Base-by-base conservation (phyloP, 2,329 filamentous ascomycete species). In the Beauveria caledonica region DNA sequence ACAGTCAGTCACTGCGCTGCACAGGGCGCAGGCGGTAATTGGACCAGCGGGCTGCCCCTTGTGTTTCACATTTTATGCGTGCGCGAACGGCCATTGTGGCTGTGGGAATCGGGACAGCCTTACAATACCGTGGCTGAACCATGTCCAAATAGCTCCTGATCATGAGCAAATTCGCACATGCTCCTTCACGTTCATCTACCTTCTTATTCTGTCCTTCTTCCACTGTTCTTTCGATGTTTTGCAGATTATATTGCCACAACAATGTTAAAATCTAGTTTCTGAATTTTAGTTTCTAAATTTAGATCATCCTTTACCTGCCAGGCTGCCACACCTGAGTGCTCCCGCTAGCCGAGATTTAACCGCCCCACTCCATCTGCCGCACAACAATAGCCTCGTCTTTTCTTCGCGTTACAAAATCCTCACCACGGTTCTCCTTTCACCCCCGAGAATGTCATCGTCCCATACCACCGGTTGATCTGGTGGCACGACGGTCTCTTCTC, bases 381-480 rank as follows among this genome's bases (percentile, higher is more conserved):
- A 62, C 49, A 51, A 33, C 36, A 52, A 46, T 52, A 7, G 49
- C 19, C 36, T 44, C 48, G 19, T 9, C 45, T 29, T 52, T 52
- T 27, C 36, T 27, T 15, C 59, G 52, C 51, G 36, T 50, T 19
- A 29, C 39, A 56, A 60, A 36, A 45, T 49, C 46, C 5, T 19
- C 36, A 50, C 23, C 46, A 10, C n/a, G 40, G 6, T 5, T 15
- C 29, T 46, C 27, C 36, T 10, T 13, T 25, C n/a, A 7, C 29
- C 3, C 17, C 23, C 45, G 33, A 48, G 15, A 44, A 59, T 59
- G 49, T 19, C 59, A 56, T 60, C 52, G 51, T 56, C 52, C 45
- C 45, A 56, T 56, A 56, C 59, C 51, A 56, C 52, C 52, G 23
- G 59, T 60, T 60, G 44, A 55, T 33, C 44, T 56, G 44, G 51